Percentiles rank a stretch among this genome's conserved stretches.
These are phyloP conservation scores for Basidiobolus meristosporus DNA, from an alignment of 371 early-diverging fungal genomes.

Conservation along the genomic window DNA sequence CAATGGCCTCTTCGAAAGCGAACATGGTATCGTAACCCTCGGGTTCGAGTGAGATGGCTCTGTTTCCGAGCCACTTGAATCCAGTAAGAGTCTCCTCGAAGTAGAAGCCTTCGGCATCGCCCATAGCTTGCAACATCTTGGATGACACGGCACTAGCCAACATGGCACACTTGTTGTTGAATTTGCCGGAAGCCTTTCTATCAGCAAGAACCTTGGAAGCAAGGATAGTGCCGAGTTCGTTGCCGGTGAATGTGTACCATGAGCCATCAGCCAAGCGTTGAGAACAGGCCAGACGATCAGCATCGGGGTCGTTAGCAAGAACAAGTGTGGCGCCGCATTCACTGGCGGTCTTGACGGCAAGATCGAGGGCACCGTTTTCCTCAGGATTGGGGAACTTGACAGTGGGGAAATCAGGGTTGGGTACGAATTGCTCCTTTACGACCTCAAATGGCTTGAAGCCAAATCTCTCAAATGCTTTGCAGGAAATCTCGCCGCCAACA, in stretches of 20 bases:
- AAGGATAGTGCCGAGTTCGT: slow-evolving; percentile 78
- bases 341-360: slow-evolving; percentile 64
- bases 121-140: slow-evolving; percentile 62
- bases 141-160: slow-evolving; percentile 82
- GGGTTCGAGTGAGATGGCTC: slow-evolving; percentile 31
- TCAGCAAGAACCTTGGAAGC: slow-evolving; percentile 51
- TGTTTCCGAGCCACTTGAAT: slow-evolving; percentile 90
- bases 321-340: slow-evolving; percentile 31
- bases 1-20: slow-evolving; percentile 91
- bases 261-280: slow-evolving; percentile 46
- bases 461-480: slow-evolving; percentile 42
- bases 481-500: slow-evolving; percentile 65
- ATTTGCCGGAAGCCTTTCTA: too few species aligned
- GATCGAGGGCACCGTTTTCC: slow-evolving; percentile 71
- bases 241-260: slow-evolving; percentile 77
- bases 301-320: slow-evolving; percentile 96
- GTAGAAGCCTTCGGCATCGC: slow-evolving; percentile 49
- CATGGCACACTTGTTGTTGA: slow-evolving; percentile 61
- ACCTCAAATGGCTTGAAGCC: slow-evolving; percentile 37
- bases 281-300: slow-evolving; percentile 85
- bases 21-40: slow-evolving; percentile 49
- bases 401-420: slow-evolving; percentile 88
- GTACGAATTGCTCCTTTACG: slow-evolving; percentile 45
- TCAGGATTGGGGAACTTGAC: slow-evolving; percentile 88
- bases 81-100: slow-evolving; percentile 88